Evolutionary conservation across 2,329 filamentous ascomycete genomes (phyloP).

Genomic region (Blastomyces gilchristii): DNA sequence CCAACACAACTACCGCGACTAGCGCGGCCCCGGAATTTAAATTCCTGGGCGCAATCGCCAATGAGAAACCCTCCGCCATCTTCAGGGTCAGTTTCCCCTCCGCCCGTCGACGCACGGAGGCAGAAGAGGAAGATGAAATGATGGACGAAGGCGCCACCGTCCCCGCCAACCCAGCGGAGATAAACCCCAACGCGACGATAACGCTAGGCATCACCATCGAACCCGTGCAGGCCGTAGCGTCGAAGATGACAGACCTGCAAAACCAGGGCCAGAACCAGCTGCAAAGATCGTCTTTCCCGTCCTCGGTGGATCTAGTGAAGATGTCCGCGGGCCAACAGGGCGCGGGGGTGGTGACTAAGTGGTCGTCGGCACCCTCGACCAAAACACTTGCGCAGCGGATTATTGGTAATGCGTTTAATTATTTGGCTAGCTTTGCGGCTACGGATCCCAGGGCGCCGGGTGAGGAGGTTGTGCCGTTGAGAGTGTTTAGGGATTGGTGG

Average conservation of each 20-base stretch:
- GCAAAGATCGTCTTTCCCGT: not conserved
- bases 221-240: constrained; percentile 58
- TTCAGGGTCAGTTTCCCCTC: constrained; percentile 56
- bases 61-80: constrained; percentile 83
- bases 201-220: constrained; percentile 79
- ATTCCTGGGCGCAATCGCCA: constrained; percentile 80
- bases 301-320: constrained; percentile 14
- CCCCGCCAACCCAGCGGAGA: constrained; percentile 15
- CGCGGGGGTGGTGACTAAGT: constrained; percentile 15
- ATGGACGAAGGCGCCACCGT: constrained; percentile 36
- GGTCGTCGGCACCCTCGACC: constrained; percentile 37
- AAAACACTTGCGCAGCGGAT: constrained; percentile 80
- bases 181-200: constrained; percentile 40
- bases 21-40: constrained; percentile 48
- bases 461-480: constrained; percentile 82
- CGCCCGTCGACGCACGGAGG: constrained; percentile 21
- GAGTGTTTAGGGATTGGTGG: constrained; percentile 97
- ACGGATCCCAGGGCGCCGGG: constrained; percentile 42
- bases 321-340: constrained; percentile 13
- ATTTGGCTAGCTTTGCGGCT: constrained; percentile 75
- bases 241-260: constrained; percentile 53
- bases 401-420: constrained; percentile 96
- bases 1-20: constrained; percentile 30
- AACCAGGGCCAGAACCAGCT: constrained; percentile 23
- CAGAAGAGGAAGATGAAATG: constrained; percentile 35